A percentile compares a stretch with the other conserved stretches of the same genome.
These are phyloP conservation scores for Maudiozyma saulgeensis DNA, from an alignment of 805 yeast genomes.

Conservation along the genomic window DNA sequence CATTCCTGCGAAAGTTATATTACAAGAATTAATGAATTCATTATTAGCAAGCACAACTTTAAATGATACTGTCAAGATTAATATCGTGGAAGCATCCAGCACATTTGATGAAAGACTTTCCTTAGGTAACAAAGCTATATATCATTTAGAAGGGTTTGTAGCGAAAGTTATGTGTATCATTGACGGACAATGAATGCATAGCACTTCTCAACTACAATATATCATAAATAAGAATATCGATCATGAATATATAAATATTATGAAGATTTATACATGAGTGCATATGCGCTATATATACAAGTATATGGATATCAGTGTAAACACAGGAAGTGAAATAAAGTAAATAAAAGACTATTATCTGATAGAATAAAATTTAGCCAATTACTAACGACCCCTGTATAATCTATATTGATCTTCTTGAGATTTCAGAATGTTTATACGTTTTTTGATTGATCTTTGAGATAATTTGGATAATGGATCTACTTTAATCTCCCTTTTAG, in stretches of 20 bases:
- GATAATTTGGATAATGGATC: slow-evolving; percentile 46
- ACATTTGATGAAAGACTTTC: slow-evolving; percentile 77
- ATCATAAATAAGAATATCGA: background rate
- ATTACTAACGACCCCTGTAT: slow-evolving; percentile 49
- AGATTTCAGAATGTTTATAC: slow-evolving; percentile 44
- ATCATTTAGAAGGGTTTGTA: slow-evolving; percentile 89
- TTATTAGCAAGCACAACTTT: slow-evolving; percentile 28
- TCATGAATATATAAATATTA: too few relatives aligned
- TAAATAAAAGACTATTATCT: background rate
- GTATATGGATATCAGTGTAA: background rate
- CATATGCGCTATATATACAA: slow-evolving; percentile 2
- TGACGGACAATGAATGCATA: slow-evolving; percentile 32
- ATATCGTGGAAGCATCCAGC: slow-evolving; percentile 52
- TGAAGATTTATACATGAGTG: background rate
- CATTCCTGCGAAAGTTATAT: slow-evolving; percentile 76
- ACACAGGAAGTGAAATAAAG: background rate
- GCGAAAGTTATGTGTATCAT: slow-evolving; percentile 78
- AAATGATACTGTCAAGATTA: slow-evolving; percentile 28
- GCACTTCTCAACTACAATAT: background rate
- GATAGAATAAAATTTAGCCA: background rate
- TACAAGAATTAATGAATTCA: slow-evolving; percentile 50
- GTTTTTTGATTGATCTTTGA: slow-evolving; percentile 56
- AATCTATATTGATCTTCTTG: slow-evolving; percentile 43
- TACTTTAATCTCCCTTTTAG: slow-evolving; percentile 20
- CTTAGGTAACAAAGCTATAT: slow-evolving; percentile 80